Percentiles rank a stretch among this genome's conserved stretches.
Conservation (phyloP, 495 filamentous ascomycete species). For the Achaetomiella virescens region DNA sequence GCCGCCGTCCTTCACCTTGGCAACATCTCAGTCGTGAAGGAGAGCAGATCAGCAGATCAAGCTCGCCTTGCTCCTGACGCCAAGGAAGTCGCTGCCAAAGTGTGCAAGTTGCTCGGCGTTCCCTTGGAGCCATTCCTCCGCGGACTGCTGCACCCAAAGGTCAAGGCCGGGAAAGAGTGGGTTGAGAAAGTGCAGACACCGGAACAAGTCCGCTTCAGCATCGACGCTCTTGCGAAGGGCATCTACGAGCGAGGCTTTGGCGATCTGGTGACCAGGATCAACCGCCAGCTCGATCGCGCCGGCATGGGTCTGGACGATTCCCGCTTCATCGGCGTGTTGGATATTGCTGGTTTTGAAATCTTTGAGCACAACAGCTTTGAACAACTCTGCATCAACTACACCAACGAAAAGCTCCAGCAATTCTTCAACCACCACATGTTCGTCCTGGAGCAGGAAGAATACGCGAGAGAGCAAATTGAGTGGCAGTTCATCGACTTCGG, state of each 20-base stretch:
- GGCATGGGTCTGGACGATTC: slow-evolving; percentile 76
- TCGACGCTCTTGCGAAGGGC: slow-evolving; percentile 92
- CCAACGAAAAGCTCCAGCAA: slow-evolving; percentile 98
- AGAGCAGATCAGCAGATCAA: slow-evolving; percentile 85
- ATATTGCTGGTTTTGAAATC: slow-evolving; percentile 99
- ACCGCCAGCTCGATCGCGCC: slow-evolving; percentile 77
- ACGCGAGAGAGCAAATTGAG: slow-evolving; percentile 95
- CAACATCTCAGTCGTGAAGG: slow-evolving; percentile 81
- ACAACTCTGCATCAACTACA: slow-evolving; percentile 99
- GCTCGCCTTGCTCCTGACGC: slow-evolving; percentile 72
- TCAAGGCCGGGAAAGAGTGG: slow-evolving; percentile 95
- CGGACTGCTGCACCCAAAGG: slow-evolving; percentile 82
- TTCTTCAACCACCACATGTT: slow-evolving; percentile 99
- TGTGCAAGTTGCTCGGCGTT: slow-evolving; percentile 82
- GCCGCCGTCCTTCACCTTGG: slow-evolving; percentile 91
- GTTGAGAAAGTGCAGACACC: slow-evolving; percentile 97
- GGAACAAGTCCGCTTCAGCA: slow-evolving; percentile 82
- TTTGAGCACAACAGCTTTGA: slow-evolving; percentile 99
- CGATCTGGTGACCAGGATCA: slow-evolving; percentile 86
- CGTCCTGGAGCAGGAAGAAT: slow-evolving; percentile 97
- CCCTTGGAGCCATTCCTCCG: slow-evolving; percentile 76
- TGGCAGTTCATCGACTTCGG: slow-evolving; percentile 99
- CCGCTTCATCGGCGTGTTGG: slow-evolving; percentile 93
- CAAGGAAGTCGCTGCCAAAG: slow-evolving; percentile 61
- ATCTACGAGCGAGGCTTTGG: slow-evolving; percentile 96